Evolutionary conservation across 2,329 filamentous ascomycete genomes (phyloP), one percentile per base, ranked within the genome.

Genomic region (Alternaria sp.): DNA sequence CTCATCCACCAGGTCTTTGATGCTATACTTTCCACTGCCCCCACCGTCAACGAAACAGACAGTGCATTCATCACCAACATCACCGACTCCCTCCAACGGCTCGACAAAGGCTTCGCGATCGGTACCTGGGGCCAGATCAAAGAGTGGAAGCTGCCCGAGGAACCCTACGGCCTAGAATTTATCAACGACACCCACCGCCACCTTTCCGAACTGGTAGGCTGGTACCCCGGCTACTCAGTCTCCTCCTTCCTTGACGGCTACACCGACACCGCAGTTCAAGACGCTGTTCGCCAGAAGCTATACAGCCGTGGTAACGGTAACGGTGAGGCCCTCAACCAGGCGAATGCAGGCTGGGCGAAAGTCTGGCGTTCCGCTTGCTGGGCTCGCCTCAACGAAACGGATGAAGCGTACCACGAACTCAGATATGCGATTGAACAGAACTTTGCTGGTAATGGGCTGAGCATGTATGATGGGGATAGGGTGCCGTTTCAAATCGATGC

Each of bases 401-500:
- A 81, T 0, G 65, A 75, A 59, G 85, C 87, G 0, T 82, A 88
- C 64, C 80, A 79, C 18, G 80, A 86, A 60, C 75, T 87, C 15
- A 78, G 81, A 6, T 84, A 84, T 43, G 82, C 85, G 2, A 82
- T 87, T 15, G 75, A 81, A 21, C 73, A 80, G 41, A 88, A 88
- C 66, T 83, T 87, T 23, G 86, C 80, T 0, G 75, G 60, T 0
- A 88, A 87, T 66, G 82, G 82, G 3, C 74, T 88, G 28, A 83
- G 80, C 45, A 86, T 87, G 82, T 88, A 88, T 68, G 75, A 67
- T 9, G 84, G 79, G 0, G 71, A 76, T 10, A 74, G 80, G 6
- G 74, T 76, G 50, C 85, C 87, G 2, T 88, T 88, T 66, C 87
- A 88, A 76, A 87, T 88, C 60, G 87, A 88, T 71, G 87, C 86